A percentile compares a stretch with the other conserved stretches of the same genome.
Conservation (phyloP, 331 rosid species). For the Pyracantha coccinea region DNA sequence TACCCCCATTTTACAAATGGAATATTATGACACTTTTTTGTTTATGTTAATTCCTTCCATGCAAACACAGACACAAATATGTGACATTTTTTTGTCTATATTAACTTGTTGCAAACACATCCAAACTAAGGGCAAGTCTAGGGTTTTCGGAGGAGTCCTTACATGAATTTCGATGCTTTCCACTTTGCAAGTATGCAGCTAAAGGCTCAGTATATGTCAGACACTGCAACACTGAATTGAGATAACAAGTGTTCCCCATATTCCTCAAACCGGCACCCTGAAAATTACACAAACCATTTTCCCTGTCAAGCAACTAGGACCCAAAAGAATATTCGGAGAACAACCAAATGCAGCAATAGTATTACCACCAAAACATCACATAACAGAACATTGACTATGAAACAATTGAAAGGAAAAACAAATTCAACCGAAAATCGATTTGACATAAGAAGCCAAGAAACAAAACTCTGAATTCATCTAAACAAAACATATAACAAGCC, state of each 20-base stretch:
- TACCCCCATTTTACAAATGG: neutral
- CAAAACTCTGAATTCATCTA: neutral
- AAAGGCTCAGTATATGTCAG: slow-evolving; percentile 91
- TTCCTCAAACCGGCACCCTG: slow-evolving; percentile 91
- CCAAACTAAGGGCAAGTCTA: neutral
- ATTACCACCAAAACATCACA: neutral
- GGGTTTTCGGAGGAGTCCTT: slow-evolving; percentile 10
- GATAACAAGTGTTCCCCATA: slow-evolving; percentile 86
- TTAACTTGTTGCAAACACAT: neutral
- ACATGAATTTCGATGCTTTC: slow-evolving; percentile 91
- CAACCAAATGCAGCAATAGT: neutral
- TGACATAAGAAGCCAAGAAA: neutral
- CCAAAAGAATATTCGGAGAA: neutral
- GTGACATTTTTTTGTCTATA: neutral
- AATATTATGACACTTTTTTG: neutral
- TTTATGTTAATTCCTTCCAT: neutral
- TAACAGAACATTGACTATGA: neutral
- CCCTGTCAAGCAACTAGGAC: neutral
- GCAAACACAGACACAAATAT: neutral
- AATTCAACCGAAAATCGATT: neutral
- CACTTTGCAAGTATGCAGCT: slow-evolving; percentile 97
- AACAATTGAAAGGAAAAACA: neutral
- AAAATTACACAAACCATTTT: slow-evolving; percentile 5
- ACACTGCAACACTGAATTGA: slow-evolving; percentile 84
- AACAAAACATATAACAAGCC: neutral